phyloP scores from a whole-genome alignment of 2,329 filamentous ascomycete species.

The Aspergillus versicolor region DNA sequence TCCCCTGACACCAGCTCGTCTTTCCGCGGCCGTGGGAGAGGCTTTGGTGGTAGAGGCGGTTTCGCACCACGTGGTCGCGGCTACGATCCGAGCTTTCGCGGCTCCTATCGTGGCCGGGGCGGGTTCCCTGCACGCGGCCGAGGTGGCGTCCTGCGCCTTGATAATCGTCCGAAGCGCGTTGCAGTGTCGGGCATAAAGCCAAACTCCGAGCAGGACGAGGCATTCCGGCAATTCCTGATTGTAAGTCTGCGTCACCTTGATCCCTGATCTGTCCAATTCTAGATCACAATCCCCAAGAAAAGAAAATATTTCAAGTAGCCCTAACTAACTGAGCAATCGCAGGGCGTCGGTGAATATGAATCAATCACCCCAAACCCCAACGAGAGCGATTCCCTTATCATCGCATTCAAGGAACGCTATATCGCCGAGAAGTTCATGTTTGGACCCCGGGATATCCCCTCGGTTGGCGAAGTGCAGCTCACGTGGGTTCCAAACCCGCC shows the following conservation, averaged over 20 bases:
- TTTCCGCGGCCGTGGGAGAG: slow-evolving; percentile 40
- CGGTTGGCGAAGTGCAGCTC: slow-evolving; percentile 55
- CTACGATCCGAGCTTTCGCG: slow-evolving; percentile 40
- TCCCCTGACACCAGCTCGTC: slow-evolving; percentile 29
- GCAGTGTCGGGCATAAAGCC: slow-evolving; percentile 50
- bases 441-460: slow-evolving; percentile 48
- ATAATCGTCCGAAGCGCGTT: slow-evolving; percentile 58
- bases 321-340: slow-evolving; percentile 11
- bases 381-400: slow-evolving; percentile 39
- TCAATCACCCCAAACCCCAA: slow-evolving; percentile 44
- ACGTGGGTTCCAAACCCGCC: slow-evolving; percentile 52
- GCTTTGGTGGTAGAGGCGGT: slow-evolving; percentile 34
- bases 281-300: neutral
- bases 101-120: slow-evolving; percentile 45
- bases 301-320: neutral
- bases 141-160: slow-evolving; percentile 55
- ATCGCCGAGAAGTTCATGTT: slow-evolving; percentile 57
- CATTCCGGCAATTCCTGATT: slow-evolving; percentile 56
- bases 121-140: slow-evolving; percentile 35
- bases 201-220: slow-evolving; percentile 53
- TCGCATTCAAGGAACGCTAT: slow-evolving; percentile 50
- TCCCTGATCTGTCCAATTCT: neutral
- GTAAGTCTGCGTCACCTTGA: slow-evolving; percentile 29
- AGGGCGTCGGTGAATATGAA: slow-evolving; percentile 49
- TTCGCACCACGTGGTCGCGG: slow-evolving; percentile 41